Conservation (phyloP, 495 filamentous ascomycete genomes). For the Podospora appendiculata region DNA sequence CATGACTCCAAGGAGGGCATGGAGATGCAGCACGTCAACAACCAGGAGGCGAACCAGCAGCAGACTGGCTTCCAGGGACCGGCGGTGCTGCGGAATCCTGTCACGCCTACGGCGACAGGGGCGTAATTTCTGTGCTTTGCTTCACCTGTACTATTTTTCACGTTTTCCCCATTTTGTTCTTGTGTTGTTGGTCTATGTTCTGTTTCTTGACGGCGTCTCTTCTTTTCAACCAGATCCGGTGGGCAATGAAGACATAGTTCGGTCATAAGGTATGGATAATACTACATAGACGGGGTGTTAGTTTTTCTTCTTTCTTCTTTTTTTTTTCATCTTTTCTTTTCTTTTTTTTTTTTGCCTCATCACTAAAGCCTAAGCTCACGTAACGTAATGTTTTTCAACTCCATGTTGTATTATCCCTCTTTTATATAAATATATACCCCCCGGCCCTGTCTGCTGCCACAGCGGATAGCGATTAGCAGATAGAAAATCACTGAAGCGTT, state of each 20-base stretch:
- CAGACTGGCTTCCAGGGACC: constrained; percentile 26
- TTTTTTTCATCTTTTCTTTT: no score
- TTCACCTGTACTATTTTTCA: neutral
- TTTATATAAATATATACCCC: neutral
- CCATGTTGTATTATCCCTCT: neutral
- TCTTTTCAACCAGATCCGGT: no score
- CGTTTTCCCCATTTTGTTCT: neutral
- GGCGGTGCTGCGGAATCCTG: constrained; percentile 12
- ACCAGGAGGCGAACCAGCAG: neutral
- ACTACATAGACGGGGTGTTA: no score
- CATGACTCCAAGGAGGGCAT: constrained; percentile 25
- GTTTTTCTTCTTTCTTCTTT: no score
- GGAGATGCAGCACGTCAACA: constrained; percentile 38
- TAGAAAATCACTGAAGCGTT: no score
- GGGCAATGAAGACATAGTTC: no score
- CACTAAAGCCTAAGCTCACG: no score
- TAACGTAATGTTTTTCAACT: no score
- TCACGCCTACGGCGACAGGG: neutral
- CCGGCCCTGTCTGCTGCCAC: neutral
- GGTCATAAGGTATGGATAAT: no score
- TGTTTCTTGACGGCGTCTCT: neutral
- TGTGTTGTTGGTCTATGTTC: neutral
- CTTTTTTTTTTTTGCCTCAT: no score
- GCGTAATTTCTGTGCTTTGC: neutral
- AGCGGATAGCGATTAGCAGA: no score